phyloP scores from a whole-genome alignment of 306 rosid species.

The Datisca glomerata region DNA sequence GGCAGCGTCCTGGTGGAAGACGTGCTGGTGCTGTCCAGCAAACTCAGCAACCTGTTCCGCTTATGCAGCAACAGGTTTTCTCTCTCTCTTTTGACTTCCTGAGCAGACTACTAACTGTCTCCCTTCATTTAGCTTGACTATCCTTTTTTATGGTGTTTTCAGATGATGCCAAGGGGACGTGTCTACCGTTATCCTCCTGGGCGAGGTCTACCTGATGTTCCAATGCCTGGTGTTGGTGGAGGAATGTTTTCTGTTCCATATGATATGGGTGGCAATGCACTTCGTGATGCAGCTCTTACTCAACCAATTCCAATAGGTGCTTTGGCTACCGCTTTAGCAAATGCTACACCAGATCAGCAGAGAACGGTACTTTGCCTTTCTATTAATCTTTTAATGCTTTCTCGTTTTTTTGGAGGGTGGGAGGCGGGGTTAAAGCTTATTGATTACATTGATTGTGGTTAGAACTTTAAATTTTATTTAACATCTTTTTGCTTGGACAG shows the following conservation, averaged over 20 bases:
- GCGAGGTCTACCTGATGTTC: slow-evolving; percentile 73
- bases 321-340: slow-evolving; percentile 89
- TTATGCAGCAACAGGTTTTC: slow-evolving; percentile 78
- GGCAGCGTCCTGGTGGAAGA: slow-evolving; percentile 95
- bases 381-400: neutral
- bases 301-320: slow-evolving; percentile 89
- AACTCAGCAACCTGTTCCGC: slow-evolving; percentile 70
- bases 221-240: slow-evolving; percentile 89
- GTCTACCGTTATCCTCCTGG: slow-evolving; percentile 88
- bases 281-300: slow-evolving; percentile 66
- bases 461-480: neutral
- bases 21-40: slow-evolving; percentile 77
- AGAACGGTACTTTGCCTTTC: slow-evolving; percentile 47
- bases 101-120: neutral
- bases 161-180: slow-evolving; percentile 95
- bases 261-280: slow-evolving; percentile 67
- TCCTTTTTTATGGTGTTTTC: too few species aligned
- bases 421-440: neutral
- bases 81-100: neutral
- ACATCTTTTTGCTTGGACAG: neutral
- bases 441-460: too few species aligned
- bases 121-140: too few species aligned
- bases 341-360: slow-evolving; percentile 93
- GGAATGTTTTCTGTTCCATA: slow-evolving; percentile 96
- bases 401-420: too few species aligned